These are phyloP conservation scores for Astrocystis sublimbata DNA, from an alignment of 495 filamentous ascomycete species.

Conservation along the genomic window DNA sequence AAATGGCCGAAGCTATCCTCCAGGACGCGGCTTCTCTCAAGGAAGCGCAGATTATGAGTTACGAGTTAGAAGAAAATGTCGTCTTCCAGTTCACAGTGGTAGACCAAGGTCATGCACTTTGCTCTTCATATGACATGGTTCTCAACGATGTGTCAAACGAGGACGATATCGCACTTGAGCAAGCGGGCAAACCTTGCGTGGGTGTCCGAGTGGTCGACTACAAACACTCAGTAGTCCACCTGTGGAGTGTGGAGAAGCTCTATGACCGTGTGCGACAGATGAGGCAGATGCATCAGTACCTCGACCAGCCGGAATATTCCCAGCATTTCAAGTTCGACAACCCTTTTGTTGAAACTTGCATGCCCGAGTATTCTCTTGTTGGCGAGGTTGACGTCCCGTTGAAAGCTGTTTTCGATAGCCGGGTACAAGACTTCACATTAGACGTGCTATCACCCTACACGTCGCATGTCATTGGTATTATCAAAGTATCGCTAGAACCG, in stretches of 20 bases:
- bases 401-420: constrained; percentile 89
- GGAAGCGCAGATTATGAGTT: constrained; percentile 97
- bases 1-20: constrained; percentile 90
- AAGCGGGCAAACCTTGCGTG: constrained; percentile 83
- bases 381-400: constrained; percentile 94
- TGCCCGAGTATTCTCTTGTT: constrained; percentile 88
- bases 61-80: constrained; percentile 89
- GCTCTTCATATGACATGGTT: constrained; percentile 94
- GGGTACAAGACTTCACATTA: constrained; percentile 90
- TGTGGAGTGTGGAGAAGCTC: constrained; percentile 95
- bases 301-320: constrained; percentile 90
- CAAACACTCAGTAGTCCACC: constrained; percentile 78
- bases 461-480: constrained; percentile 80
- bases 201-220: constrained; percentile 92
- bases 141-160: constrained; percentile 86
- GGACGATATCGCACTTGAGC: constrained; percentile 81
- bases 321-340: constrained; percentile 77
- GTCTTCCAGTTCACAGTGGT: constrained; percentile 95
- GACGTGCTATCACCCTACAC: constrained; percentile 94
- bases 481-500: constrained; percentile 88
- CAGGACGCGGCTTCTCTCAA: constrained; percentile 86
- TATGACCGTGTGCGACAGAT: constrained; percentile 83
- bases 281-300: constrained; percentile 95
- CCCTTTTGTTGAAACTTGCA: constrained; percentile 85
- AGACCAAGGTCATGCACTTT: constrained; percentile 81